Conservation (phyloP, 495 filamentous ascomycete species). For the Aspergillus mulundensis region DNA sequence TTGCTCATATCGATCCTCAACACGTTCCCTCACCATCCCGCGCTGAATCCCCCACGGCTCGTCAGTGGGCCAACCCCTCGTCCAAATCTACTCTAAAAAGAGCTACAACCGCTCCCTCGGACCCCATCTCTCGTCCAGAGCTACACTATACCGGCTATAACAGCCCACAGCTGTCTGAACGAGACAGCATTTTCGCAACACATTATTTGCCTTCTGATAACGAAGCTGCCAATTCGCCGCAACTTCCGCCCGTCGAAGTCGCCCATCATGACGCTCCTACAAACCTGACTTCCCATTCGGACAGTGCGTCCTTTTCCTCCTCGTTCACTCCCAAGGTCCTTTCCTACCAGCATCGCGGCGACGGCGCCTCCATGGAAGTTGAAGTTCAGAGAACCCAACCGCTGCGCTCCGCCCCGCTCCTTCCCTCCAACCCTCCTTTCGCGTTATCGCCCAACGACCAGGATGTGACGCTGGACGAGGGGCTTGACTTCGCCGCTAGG, state of each 20-base stretch:
- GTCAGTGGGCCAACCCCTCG: conserved; percentile 33
- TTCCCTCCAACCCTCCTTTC: conserved; percentile 26
- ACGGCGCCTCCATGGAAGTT: conserved; percentile 42
- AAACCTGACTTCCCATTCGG: conserved; percentile 26
- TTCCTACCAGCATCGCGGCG: conserved; percentile 30
- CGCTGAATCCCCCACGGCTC: conserved; percentile 39
- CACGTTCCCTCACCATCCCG: conserved; percentile 36
- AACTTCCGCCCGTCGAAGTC: conserved; percentile 38
- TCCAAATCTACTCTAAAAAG: conserved; percentile 37
- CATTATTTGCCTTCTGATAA: conserved; percentile 52
- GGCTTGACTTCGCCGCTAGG: conserved; percentile 17
- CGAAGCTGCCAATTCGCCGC: conserved; percentile 42
- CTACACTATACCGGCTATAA: conserved; percentile 18
- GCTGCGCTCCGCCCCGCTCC: conserved; percentile 30
- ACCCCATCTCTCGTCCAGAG: conserved; percentile 25
- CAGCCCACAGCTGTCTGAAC: conserved; percentile 53
- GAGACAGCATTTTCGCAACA: conserved; percentile 63
- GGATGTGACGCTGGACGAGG: conserved; percentile 24
- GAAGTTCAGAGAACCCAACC: conserved; percentile 39
- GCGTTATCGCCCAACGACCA: conserved; percentile 29
- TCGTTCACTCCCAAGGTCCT: conserved; percentile 36
- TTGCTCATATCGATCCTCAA: conserved; percentile 29
- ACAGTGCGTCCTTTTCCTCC: conserved; percentile 31
- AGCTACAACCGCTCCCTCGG: conserved; percentile 27
- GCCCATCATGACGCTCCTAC: conserved; percentile 30